phyloP scores from a whole-genome alignment of 306 rosid genomes.

The Nissolia schottii region DNA sequence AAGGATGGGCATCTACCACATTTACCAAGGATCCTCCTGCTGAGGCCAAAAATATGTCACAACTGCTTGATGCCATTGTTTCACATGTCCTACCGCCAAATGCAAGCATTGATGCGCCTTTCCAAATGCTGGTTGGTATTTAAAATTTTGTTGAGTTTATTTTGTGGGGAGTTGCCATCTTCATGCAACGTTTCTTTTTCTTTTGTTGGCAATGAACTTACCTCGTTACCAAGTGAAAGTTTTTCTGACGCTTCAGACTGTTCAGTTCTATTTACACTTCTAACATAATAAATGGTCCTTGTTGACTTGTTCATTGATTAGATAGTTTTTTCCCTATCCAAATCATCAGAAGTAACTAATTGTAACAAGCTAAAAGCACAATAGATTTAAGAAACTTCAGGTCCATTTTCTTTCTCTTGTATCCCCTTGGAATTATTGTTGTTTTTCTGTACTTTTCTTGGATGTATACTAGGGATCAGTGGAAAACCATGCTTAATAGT shows the following conservation, averaged over 20 bases:
- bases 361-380: not conserved
- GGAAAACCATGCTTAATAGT: conserved; percentile 44
- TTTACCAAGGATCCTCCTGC: conserved; percentile 89
- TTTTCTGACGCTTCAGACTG: not conserved
- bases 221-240: not conserved
- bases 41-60: conserved; percentile 80
- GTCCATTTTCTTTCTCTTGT: conserved; percentile 8
- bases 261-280: not conserved
- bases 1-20: conserved; percentile 89
- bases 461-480: conserved; percentile 26
- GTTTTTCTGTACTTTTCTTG: not conserved
- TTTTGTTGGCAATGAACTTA: conserved; percentile 4
- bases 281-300: not conserved
- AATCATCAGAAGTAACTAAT: conserved; percentile 8
- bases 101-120: conserved; percentile 65
- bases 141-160: conserved; percentile 10
- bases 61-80: conserved; percentile 79
- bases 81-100: conserved; percentile 72
- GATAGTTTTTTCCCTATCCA: not conserved
- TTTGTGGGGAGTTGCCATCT: conserved; percentile 5
- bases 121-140: conserved; percentile 96
- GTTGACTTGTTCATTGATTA: conserved; percentile 6
- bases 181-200: conserved; percentile 10
- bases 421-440: not conserved
- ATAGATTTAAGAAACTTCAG: conserved; percentile 6